Base-by-base conservation (phyloP, 345 rosid genomes). In the Rhodomyrtus tomentosa region DNA sequence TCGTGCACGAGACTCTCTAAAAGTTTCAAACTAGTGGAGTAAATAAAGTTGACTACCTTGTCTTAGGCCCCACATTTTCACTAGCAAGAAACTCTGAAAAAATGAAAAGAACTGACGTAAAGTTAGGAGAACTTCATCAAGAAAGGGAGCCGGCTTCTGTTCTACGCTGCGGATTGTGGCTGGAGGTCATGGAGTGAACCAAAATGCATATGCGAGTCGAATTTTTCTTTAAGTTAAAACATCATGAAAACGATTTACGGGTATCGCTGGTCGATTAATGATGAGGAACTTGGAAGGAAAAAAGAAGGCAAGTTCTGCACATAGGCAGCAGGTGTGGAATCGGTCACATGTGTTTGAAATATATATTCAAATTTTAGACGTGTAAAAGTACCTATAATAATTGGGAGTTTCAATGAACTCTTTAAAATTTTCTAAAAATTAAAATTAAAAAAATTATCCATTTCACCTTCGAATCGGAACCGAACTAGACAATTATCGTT, bases 121-220 rank as follows among this genome's bases (percentile, higher is more conserved):
- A 81, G 6, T 54, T 50, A 18, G 25, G 52, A 20, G 59, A 16
- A 16, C 9, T 58, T 27, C 36, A 29, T 58, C 36, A 58, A 58
- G 72, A 27, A 58, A 0, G 72, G 13, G 0, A 0, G 36, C 36
- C 54, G 55, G 55, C 55, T 21, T 53, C 55, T 21, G 55, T 53
- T 53, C 55, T 21, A 53, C 24, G 10, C 25, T 53, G 10, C 22
- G 24, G 10, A 5, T 53, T 32, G 20, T 10, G 18, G 45, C 0
- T 18, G 0, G 0, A 36, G 25, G 79, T 36, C 45, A 68, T 1
- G 0, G 7, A 36, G 79, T 18, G 79, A 9, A 36, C 7, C 3
- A 18, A 68, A 68, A 36, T 68, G 0, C 25, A 36, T 0, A 1
- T 9, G 45, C 76, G 2, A 18, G 13, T 0, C 14, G 25, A 36